These are phyloP conservation scores for Dittrichia graveolens DNA, from an alignment of 129 eudicot genomes.

Conservation along the genomic window DNA sequence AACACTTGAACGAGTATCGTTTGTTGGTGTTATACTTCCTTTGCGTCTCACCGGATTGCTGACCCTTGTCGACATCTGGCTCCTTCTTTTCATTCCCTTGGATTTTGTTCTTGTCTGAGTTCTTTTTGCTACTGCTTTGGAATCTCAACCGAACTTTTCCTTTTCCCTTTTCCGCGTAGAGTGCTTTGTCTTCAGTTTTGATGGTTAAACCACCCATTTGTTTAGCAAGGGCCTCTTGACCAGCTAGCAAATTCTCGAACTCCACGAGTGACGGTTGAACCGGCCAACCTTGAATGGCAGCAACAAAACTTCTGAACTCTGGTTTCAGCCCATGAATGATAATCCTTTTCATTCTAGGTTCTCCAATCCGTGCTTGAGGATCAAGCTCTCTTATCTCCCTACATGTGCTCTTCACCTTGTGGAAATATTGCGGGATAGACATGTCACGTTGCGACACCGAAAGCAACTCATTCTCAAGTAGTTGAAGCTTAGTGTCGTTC, in stretches of 20 bases:
- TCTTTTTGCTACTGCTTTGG: too few species aligned
- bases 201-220: background rate
- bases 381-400: too few species aligned
- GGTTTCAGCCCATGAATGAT: background rate
- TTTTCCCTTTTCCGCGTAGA: too few species aligned
- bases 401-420: background rate
- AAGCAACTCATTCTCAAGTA: background rate
- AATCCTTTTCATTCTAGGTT: too few species aligned
- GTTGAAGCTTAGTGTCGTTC: background rate
- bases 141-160: too few species aligned
- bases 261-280: background rate
- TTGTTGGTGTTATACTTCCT: too few species aligned
- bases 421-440: background rate
- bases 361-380: too few species aligned
- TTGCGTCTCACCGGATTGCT: too few species aligned
- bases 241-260: background rate
- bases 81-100: too few species aligned
- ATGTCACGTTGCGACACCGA: background rate
- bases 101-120: too few species aligned
- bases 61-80: too few species aligned
- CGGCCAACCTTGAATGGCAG: background rate
- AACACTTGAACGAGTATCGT: background rate
- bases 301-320: background rate
- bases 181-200: too few species aligned
- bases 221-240: background rate